Percentiles rank a stretch among this genome's conserved stretches.
phyloP scores from a whole-genome alignment of 345 rosid genomes.

The Psidium friedrichsthalianum region DNA sequence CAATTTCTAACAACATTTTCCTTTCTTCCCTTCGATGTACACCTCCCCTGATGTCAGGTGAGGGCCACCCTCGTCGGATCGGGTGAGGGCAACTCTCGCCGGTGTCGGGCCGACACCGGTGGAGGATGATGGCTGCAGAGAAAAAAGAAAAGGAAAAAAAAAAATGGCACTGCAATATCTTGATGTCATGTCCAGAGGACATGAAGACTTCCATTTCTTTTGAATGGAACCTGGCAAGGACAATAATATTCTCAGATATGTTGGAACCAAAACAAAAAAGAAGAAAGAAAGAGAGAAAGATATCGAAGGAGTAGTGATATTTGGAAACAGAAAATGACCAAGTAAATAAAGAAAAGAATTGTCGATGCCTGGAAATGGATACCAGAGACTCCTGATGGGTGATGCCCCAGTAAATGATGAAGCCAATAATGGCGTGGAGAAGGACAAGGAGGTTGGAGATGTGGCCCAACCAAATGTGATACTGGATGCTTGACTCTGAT shows the following conservation, averaged over 20 bases:
- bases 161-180: not conserved
- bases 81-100: too few relatives aligned
- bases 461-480: slow-evolving; percentile 40
- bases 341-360: too few relatives aligned
- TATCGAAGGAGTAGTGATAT: not conserved
- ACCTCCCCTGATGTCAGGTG: too few relatives aligned
- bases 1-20: too few relatives aligned
- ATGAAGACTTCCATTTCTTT: not conserved
- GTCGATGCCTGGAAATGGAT: not conserved
- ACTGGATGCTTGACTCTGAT: slow-evolving; percentile 28
- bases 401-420: slow-evolving; percentile 15
- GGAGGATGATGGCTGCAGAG: too few relatives aligned
- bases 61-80: too few relatives aligned
- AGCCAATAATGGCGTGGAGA: slow-evolving; percentile 27
- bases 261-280: not conserved
- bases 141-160: too few relatives aligned
- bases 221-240: not conserved
- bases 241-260: not conserved
- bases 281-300: not conserved
- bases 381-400: slow-evolving; percentile 12
- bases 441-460: slow-evolving; percentile 18
- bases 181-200: not conserved
- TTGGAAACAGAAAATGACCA: not conserved
- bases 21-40: too few relatives aligned
- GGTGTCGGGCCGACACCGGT: too few relatives aligned